Evolutionary conservation across 2,329 filamentous ascomycete species (phyloP).

Genomic region (Fusarium sp.): DNA sequence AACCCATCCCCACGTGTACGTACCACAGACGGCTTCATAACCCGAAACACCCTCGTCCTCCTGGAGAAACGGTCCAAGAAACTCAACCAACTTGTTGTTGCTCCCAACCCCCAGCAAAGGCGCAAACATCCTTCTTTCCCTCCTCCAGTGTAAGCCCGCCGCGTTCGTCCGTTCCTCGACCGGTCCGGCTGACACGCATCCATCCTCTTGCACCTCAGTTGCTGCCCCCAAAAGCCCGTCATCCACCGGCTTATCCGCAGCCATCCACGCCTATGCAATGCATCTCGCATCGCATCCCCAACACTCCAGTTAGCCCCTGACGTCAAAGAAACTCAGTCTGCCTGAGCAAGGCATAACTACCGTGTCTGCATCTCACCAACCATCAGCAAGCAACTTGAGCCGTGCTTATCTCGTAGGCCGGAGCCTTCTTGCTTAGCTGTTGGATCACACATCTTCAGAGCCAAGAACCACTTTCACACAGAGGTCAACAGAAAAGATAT

Average conservation of each 20-base stretch:
- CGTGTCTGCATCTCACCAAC: constrained; percentile 27
- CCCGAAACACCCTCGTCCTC: constrained; percentile 9
- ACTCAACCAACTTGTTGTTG: not conserved
- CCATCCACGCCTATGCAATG: constrained; percentile 18
- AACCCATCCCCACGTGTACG: constrained; percentile 20
- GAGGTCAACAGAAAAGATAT: constrained; percentile 18
- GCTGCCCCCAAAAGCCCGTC: constrained; percentile 5
- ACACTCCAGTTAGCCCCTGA: constrained; percentile 36
- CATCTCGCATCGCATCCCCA: constrained; percentile 32
- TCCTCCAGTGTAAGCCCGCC: constrained; percentile 1
- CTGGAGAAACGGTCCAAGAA: not conserved
- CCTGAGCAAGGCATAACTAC: not conserved
- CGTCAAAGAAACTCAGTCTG: constrained; percentile 23
- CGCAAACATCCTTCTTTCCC: not conserved
- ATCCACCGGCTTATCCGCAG: constrained; percentile 6
- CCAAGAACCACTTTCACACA: not conserved
- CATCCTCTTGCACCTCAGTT: not conserved
- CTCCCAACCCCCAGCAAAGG: not conserved
- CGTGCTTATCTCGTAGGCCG: constrained; percentile 17
- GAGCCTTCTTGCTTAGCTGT: not conserved
- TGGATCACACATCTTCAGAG: not conserved
- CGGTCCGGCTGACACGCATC: constrained; percentile 4
- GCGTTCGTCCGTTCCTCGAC: constrained; percentile 1
- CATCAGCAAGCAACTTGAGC: constrained; percentile 14
- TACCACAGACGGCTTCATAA: constrained; percentile 16